A percentile compares a stretch with the other conserved stretches of the same genome.
These are phyloP conservation scores for Peniophora sp. DNA, from an alignment of 1,284 basidiomycete species.

Conservation along the genomic window DNA sequence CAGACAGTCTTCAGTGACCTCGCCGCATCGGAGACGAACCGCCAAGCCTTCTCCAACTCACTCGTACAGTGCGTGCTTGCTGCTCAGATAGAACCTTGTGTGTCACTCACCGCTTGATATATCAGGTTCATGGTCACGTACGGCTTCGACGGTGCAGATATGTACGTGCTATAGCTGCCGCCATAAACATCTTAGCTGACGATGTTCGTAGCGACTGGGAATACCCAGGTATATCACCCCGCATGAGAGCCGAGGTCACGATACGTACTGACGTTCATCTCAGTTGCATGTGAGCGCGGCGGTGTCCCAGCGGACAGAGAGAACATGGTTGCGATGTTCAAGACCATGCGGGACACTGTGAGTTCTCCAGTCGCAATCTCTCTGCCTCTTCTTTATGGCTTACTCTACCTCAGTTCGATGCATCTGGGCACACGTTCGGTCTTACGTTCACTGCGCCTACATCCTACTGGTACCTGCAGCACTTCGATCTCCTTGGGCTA, in stretches of 20 bases:
- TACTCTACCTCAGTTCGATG: no score
- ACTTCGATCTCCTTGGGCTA: slow-evolving; percentile 19
- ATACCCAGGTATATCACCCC: slow-evolving; percentile 6
- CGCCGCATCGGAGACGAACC: slow-evolving; percentile 4
- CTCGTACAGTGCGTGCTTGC: no score
- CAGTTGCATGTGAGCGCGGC: slow-evolving; percentile 4
- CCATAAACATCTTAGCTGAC: no score
- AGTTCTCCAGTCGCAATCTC: slow-evolving; percentile 1
- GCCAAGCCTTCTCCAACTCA: slow-evolving; percentile 3
- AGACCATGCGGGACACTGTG: neutral
- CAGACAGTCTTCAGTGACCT: slow-evolving; percentile 10
- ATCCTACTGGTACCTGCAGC: slow-evolving; percentile 21
- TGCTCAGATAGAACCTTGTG: no score
- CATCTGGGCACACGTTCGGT: neutral
- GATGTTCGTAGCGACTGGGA: slow-evolving; percentile 7
- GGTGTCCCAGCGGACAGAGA: slow-evolving; percentile 9
- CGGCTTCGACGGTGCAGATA: slow-evolving; percentile 7
- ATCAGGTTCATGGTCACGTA: neutral
- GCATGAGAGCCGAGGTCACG: neutral
- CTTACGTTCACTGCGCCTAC: slow-evolving; percentile 9
- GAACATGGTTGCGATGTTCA: slow-evolving; percentile 7
- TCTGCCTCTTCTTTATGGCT: no score
- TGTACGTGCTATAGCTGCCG: neutral
- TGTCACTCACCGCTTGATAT: no score
- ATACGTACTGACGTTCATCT: no score